Evolutionary conservation across 805 yeast genomes (phyloP).

Genomic region (Yamadazyma sp.): DNA sequence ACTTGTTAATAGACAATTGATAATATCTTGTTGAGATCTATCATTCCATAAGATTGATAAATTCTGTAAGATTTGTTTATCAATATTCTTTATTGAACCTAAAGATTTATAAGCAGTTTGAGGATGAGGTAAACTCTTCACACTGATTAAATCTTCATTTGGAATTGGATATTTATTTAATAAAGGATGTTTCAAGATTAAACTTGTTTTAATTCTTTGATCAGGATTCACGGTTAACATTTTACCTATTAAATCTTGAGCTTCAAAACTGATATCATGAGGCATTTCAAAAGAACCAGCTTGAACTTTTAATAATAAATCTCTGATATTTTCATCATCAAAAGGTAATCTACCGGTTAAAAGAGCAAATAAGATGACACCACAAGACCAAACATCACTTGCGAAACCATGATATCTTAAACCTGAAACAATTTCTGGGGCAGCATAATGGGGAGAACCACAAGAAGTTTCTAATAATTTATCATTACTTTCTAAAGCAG

Average conservation of each 20-base stretch:
- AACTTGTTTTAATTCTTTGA: slow-evolving; percentile 64
- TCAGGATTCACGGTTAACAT: slow-evolving; percentile 72
- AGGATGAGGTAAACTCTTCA: slow-evolving; percentile 51
- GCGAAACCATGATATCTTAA: slow-evolving; percentile 79
- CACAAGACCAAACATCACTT: slow-evolving; percentile 87
- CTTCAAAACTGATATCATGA: slow-evolving; percentile 55
- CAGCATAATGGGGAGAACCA: slow-evolving; percentile 87
- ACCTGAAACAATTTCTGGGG: slow-evolving; percentile 83
- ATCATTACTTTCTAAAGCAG: slow-evolving; percentile 73
- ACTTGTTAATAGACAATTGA: slow-evolving; percentile 31
- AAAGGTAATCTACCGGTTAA: slow-evolving; percentile 80
- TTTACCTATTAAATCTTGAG: slow-evolving; percentile 59
- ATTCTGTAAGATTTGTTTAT: slow-evolving; percentile 51
- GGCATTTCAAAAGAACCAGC: slow-evolving; percentile 77
- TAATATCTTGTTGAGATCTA: slow-evolving; percentile 40
- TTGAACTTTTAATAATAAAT: slow-evolving; percentile 69
- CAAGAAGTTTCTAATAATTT: slow-evolving; percentile 74
- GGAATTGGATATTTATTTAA: slow-evolving; percentile 49
- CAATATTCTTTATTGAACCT: slow-evolving; percentile 46
- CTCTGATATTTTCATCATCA: slow-evolving; percentile 77
- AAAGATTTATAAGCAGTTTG: slow-evolving; percentile 51
- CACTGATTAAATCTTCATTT: slow-evolving; percentile 43
- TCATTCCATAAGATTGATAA: slow-evolving; percentile 59
- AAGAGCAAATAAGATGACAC: slow-evolving; percentile 75
- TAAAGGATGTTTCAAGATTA: slow-evolving; percentile 59